Evolutionary conservation across 768 basidiomycete genomes (phyloP).

Genomic region (Boletus vermiculosoides): DNA sequence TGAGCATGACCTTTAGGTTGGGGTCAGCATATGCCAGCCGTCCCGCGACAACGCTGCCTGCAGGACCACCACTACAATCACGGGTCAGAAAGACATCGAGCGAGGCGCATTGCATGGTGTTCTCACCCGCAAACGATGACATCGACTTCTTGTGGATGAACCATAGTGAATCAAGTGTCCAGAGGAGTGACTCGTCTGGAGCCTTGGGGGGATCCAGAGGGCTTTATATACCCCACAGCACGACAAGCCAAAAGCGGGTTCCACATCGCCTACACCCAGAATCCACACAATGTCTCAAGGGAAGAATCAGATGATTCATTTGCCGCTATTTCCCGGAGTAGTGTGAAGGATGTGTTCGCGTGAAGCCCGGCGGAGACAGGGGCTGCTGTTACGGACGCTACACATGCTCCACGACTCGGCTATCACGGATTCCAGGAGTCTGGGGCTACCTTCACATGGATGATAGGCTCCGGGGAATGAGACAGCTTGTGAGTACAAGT

Average conservation of each 20-base stretch:
- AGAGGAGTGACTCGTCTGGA: not conserved
- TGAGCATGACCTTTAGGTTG: slow-evolving; percentile 71
- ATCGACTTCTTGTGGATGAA: slow-evolving; percentile 70
- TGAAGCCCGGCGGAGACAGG: not conserved
- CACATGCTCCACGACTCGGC: not conserved
- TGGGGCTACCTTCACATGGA: slow-evolving; percentile 4
- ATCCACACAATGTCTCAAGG: not conserved
- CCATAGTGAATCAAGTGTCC: slow-evolving; percentile 27
- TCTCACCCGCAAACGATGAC: slow-evolving; percentile 60
- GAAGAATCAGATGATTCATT: slow-evolving; percentile 17
- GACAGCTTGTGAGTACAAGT: not conserved
- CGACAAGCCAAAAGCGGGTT: slow-evolving; percentile 4
- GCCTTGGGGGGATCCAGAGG: not conserved
- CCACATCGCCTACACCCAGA: not conserved
- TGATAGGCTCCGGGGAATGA: not conserved
- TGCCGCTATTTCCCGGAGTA: slow-evolving; percentile 1
- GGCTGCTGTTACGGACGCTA: not conserved
- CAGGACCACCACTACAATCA: slow-evolving; percentile 53
- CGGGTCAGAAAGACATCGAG: slow-evolving; percentile 6
- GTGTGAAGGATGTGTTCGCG: not conserved
- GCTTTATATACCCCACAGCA: slow-evolving; percentile 14
- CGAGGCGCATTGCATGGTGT: not conserved
- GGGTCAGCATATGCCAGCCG: slow-evolving; percentile 71
- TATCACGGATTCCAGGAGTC: not conserved
- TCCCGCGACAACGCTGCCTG: slow-evolving; percentile 66